Evolutionary conservation across 2,329 filamentous ascomycete genomes (phyloP).

Genomic region (Colletotrichum filicis): DNA sequence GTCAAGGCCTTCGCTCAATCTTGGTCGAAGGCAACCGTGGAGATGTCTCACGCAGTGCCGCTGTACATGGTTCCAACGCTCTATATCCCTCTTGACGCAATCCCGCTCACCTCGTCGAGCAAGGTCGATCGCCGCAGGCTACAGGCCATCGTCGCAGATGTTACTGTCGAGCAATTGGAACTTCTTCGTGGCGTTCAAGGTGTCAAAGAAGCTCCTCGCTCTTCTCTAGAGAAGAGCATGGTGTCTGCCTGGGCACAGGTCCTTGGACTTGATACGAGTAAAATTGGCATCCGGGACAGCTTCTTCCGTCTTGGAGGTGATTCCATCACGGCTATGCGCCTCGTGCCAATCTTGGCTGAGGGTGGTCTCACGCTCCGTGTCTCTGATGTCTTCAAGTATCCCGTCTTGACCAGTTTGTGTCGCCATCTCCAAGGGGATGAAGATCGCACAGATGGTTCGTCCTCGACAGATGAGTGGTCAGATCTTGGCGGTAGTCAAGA

Average conservation of each 20-base stretch:
- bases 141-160: background rate
- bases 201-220: background rate
- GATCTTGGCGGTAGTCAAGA: background rate
- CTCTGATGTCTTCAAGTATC: background rate
- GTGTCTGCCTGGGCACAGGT: background rate
- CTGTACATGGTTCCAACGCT: conserved; percentile 37
- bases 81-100: conserved; percentile 37
- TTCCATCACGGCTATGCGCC: background rate
- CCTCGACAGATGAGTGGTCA: background rate
- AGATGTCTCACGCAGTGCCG: conserved; percentile 22
- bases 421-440: background rate
- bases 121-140: conserved; percentile 36
- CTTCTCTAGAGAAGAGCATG: background rate
- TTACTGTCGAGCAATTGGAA: background rate
- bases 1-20: background rate
- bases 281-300: conserved; percentile 6
- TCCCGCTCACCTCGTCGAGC: conserved; percentile 37
- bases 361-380: background rate
- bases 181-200: background rate
- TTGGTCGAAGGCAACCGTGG: background rate
- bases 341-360: background rate
- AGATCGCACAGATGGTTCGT: background rate
- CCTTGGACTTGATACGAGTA: background rate
- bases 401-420: background rate
- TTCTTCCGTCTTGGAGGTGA: background rate